phyloP scores from a whole-genome alignment of 2,329 filamentous ascomycete species.

The Penicillium sp. region DNA sequence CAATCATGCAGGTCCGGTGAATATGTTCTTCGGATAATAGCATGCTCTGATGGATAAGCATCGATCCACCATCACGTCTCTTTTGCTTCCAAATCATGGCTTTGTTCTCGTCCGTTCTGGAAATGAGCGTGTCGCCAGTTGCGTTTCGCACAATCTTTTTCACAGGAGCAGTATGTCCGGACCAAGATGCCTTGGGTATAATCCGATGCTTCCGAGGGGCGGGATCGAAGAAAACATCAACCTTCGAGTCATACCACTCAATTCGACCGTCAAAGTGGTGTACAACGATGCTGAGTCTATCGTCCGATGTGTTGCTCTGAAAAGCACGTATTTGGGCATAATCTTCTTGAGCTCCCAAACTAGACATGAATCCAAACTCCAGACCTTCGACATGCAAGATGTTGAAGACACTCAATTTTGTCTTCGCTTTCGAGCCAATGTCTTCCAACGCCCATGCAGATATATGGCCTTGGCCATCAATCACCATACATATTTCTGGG shows the following conservation, averaged over 20 bases:
- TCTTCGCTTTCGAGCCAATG: slow-evolving; percentile 68
- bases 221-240: slow-evolving; percentile 80
- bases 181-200: slow-evolving; percentile 68
- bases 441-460: slow-evolving; percentile 92
- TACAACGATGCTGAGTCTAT: slow-evolving; percentile 69
- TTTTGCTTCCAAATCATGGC: slow-evolving; percentile 80
- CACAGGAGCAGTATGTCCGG: slow-evolving; percentile 77
- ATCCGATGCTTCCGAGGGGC: slow-evolving; percentile 61
- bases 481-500: slow-evolving; percentile 82
- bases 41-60: slow-evolving; percentile 65
- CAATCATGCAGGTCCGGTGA: slow-evolving; percentile 74
- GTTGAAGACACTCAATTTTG: slow-evolving; percentile 73
- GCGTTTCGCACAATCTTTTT: slow-evolving; percentile 86
- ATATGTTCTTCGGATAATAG: slow-evolving; percentile 71
- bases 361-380: slow-evolving; percentile 40
- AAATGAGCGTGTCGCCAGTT: slow-evolving; percentile 76
- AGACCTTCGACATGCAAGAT: slow-evolving; percentile 73
- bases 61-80: slow-evolving; percentile 50
- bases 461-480: slow-evolving; percentile 83
- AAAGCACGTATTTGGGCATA: slow-evolving; percentile 74
- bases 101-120: slow-evolving; percentile 75
- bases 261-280: slow-evolving; percentile 86
- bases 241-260: slow-evolving; percentile 74
- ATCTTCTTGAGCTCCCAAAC: slow-evolving; percentile 39
- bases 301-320: slow-evolving; percentile 61